Evolutionary conservation across 192 early-diverging fungal genomes (phyloP).

Genomic region (Coemansia sp.): DNA sequence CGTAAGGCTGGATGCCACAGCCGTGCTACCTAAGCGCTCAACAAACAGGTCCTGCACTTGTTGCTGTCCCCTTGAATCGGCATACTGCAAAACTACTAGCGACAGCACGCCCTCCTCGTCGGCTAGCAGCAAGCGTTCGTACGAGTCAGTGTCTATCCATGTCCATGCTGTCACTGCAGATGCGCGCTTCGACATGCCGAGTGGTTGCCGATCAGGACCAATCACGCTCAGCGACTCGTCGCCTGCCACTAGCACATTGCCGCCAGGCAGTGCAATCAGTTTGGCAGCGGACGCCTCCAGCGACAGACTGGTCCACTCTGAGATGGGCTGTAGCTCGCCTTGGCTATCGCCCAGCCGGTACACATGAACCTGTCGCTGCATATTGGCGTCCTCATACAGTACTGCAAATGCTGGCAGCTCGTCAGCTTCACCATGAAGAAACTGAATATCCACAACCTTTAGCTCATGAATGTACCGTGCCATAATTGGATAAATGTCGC

Average conservation of each 20-base stretch:
- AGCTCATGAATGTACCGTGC: constrained; percentile 44
- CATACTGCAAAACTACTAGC: constrained; percentile 46
- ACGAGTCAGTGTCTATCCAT: constrained; percentile 55
- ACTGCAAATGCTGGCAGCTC: constrained; percentile 30
- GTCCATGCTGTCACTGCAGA: constrained; percentile 57
- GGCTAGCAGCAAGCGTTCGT: constrained; percentile 64
- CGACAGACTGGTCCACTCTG: constrained; percentile 22
- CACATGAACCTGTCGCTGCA: constrained; percentile 32
- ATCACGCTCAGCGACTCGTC: constrained; percentile 32
- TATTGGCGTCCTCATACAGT: constrained; percentile 43
- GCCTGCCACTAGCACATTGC: constrained; percentile 29
- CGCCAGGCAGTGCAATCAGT: constrained; percentile 27
- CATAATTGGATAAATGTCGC: constrained; percentile 34
- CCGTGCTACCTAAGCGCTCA: constrained; percentile 52
- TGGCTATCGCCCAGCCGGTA: constrained; percentile 24
- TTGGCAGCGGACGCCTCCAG: constrained; percentile 20
- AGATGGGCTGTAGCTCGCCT: constrained; percentile 18
- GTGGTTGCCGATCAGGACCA: background rate
- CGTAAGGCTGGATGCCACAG: constrained; percentile 62
- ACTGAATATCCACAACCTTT: constrained; percentile 39
- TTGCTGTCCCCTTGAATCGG: constrained; percentile 18
- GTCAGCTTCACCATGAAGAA: constrained; percentile 12
- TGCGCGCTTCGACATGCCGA: constrained; percentile 16
- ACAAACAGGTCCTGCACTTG: constrained; percentile 38
- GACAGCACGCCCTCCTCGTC: constrained; percentile 67